Conservation (phyloP, 345 rosid genomes). For the Boechera retrofracta region DNA sequence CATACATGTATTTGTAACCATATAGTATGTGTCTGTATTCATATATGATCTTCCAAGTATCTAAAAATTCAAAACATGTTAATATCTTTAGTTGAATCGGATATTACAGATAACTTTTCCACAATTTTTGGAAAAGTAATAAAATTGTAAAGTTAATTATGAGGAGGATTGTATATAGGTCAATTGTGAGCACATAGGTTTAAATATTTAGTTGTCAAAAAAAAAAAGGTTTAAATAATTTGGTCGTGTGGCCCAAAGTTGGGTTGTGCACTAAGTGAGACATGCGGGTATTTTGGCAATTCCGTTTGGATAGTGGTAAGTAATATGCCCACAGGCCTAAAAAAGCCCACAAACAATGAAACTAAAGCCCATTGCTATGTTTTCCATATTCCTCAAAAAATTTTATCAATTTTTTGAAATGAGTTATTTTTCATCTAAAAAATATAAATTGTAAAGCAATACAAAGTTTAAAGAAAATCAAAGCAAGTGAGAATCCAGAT, state of each 20-base stretch:
- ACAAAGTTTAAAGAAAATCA: not conserved
- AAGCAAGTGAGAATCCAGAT: not conserved
- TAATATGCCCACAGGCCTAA: not conserved
- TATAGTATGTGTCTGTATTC: not conserved
- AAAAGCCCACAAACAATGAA: not conserved
- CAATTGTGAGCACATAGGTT: not conserved
- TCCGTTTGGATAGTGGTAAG: not conserved
- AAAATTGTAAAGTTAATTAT: not conserved
- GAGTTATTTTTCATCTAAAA: not conserved
- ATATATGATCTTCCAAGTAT: not conserved
- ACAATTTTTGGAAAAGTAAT: not conserved
- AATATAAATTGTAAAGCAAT: not conserved
- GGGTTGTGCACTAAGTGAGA: not conserved
- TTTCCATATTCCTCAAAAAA: not conserved
- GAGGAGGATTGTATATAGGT: no score
- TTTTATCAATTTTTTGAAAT: not conserved
- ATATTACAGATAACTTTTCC: not conserved
- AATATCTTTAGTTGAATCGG: not conserved
- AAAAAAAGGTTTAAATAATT: not conserved
- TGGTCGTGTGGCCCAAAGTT: constrained; percentile 4
- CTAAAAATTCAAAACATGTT: not conserved
- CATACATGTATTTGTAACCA: not conserved
- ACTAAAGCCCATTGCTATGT: not conserved
- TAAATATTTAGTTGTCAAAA: not conserved
- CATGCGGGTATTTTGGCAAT: not conserved